A percentile compares a stretch with the other conserved stretches of the same genome.
Conservation (phyloP, 192 early-diverging fungal species). For the Backusella morwellensis region DNA sequence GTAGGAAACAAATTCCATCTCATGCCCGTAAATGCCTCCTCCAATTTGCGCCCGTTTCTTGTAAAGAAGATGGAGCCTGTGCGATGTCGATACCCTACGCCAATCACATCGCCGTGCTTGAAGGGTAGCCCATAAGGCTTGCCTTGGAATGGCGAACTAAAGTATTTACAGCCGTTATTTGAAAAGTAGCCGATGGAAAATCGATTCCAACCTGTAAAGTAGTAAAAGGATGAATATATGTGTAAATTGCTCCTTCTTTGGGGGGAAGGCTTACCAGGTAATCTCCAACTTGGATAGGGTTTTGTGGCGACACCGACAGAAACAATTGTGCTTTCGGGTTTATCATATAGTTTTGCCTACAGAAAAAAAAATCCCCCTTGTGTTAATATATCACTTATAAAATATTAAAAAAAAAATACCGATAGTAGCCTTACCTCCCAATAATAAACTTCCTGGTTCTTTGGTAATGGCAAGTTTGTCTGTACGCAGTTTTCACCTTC, state of each 20-base stretch:
- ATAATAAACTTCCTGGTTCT: constrained; percentile 78
- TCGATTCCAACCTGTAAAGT: constrained; percentile 39
- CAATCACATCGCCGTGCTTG: constrained; percentile 48
- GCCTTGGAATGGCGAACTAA: constrained; percentile 35
- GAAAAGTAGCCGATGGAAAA: constrained; percentile 49
- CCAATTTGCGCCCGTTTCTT: constrained; percentile 41
- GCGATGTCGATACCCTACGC: constrained; percentile 49
- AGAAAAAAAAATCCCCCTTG: not conserved
- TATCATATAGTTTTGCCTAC: constrained; percentile 39
- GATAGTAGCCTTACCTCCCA: constrained; percentile 49
- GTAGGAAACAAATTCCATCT: constrained; percentile 41
- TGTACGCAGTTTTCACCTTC: constrained; percentile 72
- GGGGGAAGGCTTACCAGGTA: constrained; percentile 27
- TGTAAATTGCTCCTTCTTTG: not conserved
- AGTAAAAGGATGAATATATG: not conserved
- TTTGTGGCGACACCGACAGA: constrained; percentile 50
- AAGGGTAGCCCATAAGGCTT: constrained; percentile 34
- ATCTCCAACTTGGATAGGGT: constrained; percentile 48
- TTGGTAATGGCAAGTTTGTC: constrained; percentile 79
- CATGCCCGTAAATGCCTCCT: constrained; percentile 36
- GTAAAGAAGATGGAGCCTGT: constrained; percentile 54
- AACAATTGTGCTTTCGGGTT: constrained; percentile 38
- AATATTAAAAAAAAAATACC: not conserved
- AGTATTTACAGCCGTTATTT: constrained; percentile 37
- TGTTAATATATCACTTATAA: not conserved